phyloP scores from a whole-genome alignment of 306 rosid species.

The apple (Malus domestica) region ASM211411v1 NC_041797.1:32088001-32088500 shows the following conservation, averaged over 20 bases:
- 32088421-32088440: background rate
- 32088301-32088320: slow-evolving; percentile 69
- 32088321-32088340: slow-evolving; percentile 70
- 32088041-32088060: too few relatives aligned
- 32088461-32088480: too few relatives aligned
- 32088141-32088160: too few relatives aligned
- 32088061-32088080: too few relatives aligned
- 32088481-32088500: background rate
- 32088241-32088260: slow-evolving; percentile 74
- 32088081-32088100: too few relatives aligned
- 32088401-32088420: background rate
- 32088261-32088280: slow-evolving; percentile 61
- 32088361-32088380: slow-evolving; percentile 63
- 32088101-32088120: too few relatives aligned
- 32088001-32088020: too few relatives aligned
- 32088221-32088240: background rate
- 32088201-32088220: too few relatives aligned
- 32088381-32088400: background rate
- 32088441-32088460: background rate
- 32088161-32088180: too few relatives aligned
- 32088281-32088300: slow-evolving; percentile 91
- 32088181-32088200: too few relatives aligned
- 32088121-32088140: too few relatives aligned
- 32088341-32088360: slow-evolving; percentile 83
- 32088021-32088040: too few relatives aligned